Base-by-base conservation (phyloP, 2,329 filamentous ascomycete genomes). In the Pyrenophora seminiperda region DNA sequence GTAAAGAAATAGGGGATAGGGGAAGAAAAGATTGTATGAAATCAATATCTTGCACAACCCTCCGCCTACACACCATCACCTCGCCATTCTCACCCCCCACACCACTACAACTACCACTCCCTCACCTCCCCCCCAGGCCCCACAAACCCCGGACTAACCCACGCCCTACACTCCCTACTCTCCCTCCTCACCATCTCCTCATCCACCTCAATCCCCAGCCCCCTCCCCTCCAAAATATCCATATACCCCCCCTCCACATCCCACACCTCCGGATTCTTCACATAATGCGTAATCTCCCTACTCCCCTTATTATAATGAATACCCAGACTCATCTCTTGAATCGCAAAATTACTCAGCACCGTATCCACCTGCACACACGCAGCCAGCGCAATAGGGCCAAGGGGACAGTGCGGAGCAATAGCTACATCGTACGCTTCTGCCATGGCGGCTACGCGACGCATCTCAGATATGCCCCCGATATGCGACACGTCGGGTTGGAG, bases 251-350 rank as follows among this genome's bases (percentile, higher is more conserved):
- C 80, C n/a, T 81, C 77, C 5, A 90, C 82, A 32, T 83, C 76
- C 77, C 87, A 90, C 0, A 89, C 82, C 41, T 81, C 79, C 0
- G 83, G 78, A 59, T 90, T 82, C 62, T 81, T 83, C 2, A 85
- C 77, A 64, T 90, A 91, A 19, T 81, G 87, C 10, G 81, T 81
- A 46, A 75, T 47, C 53, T 75, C 73, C 41, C 68, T 58, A 22
- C 66, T 67, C 0, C 71, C 73, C 1, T 62, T 67, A 53, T 92
- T 92, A 66, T 91, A 92, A 67, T 92, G 89, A 60, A 92, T 91
- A 0, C 88, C 89, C 22, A 91, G 65, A 44, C 84, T 87, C 89
- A 91, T 91, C 70, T 91, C 88, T 64, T 89, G 84, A 24, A 91
- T 91, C 0, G 81, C 82, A 66, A 90, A 68, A 87, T 91, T 15